phyloP scores from a whole-genome alignment of 345 rosid genomes.

The Carallia pectinifolia region DNA sequence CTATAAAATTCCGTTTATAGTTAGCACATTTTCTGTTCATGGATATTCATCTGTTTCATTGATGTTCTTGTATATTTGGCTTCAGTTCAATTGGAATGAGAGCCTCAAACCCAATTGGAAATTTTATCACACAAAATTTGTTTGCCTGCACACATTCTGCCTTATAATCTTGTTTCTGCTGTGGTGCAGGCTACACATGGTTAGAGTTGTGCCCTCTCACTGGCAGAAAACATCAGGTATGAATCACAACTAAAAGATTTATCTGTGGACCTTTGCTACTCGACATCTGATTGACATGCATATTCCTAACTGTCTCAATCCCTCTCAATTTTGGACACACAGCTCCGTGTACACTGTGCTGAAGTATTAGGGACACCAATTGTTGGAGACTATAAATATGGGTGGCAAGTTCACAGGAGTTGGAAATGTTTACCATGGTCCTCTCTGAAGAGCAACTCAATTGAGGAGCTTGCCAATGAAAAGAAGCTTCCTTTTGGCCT shows the following conservation, averaged over 20 bases:
- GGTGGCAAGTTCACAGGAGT: constrained; percentile 75
- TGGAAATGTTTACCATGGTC: constrained; percentile 35
- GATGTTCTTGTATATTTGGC: not conserved
- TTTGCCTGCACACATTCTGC: not conserved
- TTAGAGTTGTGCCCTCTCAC: constrained; percentile 84
- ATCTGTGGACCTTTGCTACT: not conserved
- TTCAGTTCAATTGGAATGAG: not conserved
- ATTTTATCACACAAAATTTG: not conserved
- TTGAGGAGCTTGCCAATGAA: constrained; percentile 13
- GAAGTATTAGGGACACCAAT: constrained; percentile 89
- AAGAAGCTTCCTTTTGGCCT: constrained; percentile 56
- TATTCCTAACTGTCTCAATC: constrained; percentile 2
- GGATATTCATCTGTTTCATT: not conserved
- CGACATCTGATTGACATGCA: not conserved
- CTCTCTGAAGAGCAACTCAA: constrained; percentile 16
- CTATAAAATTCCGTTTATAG: not conserved
- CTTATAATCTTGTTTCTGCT: not conserved
- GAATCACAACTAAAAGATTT: constrained; percentile 7
- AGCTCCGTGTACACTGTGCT: constrained; percentile 98
- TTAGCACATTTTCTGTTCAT: not conserved
- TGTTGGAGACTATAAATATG: constrained; percentile 90
- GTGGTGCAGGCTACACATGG: constrained; percentile 80
- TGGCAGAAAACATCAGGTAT: constrained; percentile 96
- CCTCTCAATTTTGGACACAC: constrained; percentile 19
- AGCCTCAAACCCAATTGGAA: not conserved